Conservation (phyloP, 169 alveolate genomes). For the Amoebophrya sp. region DNA sequence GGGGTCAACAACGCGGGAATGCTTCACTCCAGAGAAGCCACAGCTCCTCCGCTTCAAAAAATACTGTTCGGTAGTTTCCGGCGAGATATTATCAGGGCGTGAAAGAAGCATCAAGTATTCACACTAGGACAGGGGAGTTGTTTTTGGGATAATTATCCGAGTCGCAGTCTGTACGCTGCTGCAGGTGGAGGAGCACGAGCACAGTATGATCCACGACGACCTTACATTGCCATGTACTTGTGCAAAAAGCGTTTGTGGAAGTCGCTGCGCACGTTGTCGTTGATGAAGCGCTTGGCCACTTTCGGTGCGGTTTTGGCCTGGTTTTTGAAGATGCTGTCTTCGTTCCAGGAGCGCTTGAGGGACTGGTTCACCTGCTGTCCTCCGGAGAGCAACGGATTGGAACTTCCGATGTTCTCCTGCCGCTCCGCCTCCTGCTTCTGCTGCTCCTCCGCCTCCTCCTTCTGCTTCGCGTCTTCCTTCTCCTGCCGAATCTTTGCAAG, state of each 20-base stretch:
- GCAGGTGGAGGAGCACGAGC: too few species aligned
- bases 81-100: too few species aligned
- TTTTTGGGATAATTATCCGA: too few species aligned
- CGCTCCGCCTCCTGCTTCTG: conserved; percentile 49
- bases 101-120: too few species aligned
- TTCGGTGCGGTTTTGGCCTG: conserved; percentile 64
- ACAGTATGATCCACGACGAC: too few species aligned
- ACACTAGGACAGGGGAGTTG: too few species aligned
- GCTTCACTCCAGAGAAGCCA: too few species aligned
- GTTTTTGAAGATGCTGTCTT: conserved; percentile 74
- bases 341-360: conserved; percentile 75
- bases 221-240: conserved; percentile 54
- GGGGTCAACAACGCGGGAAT: too few species aligned
- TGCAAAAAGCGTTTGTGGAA: conserved; percentile 70
- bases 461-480: neutral
- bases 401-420: conserved; percentile 52
- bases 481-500: neutral
- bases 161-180: too few species aligned
- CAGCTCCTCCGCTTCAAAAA: too few species aligned
- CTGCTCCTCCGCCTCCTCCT: conserved; percentile 59
- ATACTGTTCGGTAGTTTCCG: too few species aligned
- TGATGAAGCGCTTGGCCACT: conserved; percentile 69
- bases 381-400: conserved; percentile 61
- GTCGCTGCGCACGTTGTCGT: conserved; percentile 81
- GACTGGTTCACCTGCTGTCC: neutral